A percentile compares a stretch with the other conserved stretches of the same genome.
Evolutionary conservation across 2,329 filamentous ascomycete species (phyloP).

Genomic region (Onygenales sp.): DNA sequence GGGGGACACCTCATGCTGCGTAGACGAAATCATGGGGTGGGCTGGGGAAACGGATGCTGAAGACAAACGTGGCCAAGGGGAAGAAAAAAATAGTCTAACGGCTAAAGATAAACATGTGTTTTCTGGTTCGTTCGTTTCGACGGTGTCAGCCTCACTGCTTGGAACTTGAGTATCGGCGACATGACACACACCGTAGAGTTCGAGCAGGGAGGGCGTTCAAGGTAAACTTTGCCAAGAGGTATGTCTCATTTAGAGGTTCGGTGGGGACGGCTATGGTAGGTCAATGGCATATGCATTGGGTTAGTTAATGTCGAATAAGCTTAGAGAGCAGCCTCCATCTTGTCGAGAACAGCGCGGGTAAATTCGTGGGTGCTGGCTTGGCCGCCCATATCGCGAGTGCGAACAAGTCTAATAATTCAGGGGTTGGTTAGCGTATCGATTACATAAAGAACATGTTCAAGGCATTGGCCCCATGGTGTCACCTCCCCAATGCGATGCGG

Average conservation of each 20-base stretch:
- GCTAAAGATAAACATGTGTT: too few relatives aligned
- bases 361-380: constrained; percentile 85
- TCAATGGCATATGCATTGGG: not conserved
- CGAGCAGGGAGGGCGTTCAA: too few relatives aligned
- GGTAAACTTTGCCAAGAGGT: too few relatives aligned
- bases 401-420: constrained; percentile 54
- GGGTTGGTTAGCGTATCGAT: constrained; percentile 31
- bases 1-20: too few relatives aligned
- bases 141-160: too few relatives aligned
- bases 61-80: too few relatives aligned
- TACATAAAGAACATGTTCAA: not conserved
- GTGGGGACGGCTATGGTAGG: not conserved
- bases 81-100: too few relatives aligned
- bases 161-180: too few relatives aligned
- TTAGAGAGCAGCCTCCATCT: constrained; percentile 71
- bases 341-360: constrained; percentile 84
- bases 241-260: not conserved
- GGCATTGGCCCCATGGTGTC: not conserved
- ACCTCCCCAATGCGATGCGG: not conserved
- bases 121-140: too few relatives aligned
- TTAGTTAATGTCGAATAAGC: constrained; percentile 3
- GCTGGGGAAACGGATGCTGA: too few relatives aligned
- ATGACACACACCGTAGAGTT: too few relatives aligned
- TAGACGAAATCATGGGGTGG: too few relatives aligned
- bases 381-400: constrained; percentile 95